These are phyloP conservation scores for Dryadomyces quercivorus DNA, from an alignment of 2,329 filamentous ascomycete genomes.

Conservation along the genomic window DNA sequence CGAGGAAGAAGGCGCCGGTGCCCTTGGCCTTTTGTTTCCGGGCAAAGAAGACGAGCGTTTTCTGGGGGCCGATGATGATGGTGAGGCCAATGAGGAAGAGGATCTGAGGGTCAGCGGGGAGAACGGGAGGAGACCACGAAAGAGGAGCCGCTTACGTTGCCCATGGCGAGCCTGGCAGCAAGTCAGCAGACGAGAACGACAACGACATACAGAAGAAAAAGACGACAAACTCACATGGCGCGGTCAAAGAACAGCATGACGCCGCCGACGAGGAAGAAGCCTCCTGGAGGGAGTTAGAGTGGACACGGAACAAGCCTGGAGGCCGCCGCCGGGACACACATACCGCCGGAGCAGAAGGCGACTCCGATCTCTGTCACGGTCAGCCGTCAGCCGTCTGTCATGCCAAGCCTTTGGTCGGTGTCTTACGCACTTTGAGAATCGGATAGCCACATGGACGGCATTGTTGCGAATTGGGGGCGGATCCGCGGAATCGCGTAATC, in stretches of 20 bases:
- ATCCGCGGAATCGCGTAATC: background rate
- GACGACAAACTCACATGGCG: constrained; percentile 75
- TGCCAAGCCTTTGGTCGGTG: background rate
- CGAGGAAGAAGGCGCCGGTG: constrained; percentile 74
- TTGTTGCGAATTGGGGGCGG: constrained; percentile 17
- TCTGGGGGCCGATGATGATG: constrained; percentile 84
- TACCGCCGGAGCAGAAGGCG: constrained; percentile 95
- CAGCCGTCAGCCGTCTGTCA: background rate
- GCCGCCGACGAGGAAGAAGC: constrained; percentile 87
- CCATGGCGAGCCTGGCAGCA: constrained; percentile 73
- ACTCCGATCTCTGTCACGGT: constrained; percentile 73
- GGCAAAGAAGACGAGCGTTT: constrained; percentile 89
- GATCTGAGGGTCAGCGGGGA: constrained; percentile 44
- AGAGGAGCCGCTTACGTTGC: constrained; percentile 52
- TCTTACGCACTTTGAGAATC: constrained; percentile 78
- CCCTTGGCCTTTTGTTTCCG: constrained; percentile 87
- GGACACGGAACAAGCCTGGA: too few species aligned
- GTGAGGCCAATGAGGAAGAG: constrained; percentile 95
- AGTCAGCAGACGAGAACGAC: background rate
- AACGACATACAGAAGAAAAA: too few species aligned
- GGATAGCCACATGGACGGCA: constrained; percentile 92
- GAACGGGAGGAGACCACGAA: background rate
- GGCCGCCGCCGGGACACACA: too few species aligned
- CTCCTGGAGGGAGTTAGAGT: constrained; percentile 42
- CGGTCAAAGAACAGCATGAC: constrained; percentile 97